Percentiles rank a stretch among this genome's conserved stretches.
Conservation (phyloP, 1,284 basidiomycete genomes). For the Coriolopsis trogii region DNA sequence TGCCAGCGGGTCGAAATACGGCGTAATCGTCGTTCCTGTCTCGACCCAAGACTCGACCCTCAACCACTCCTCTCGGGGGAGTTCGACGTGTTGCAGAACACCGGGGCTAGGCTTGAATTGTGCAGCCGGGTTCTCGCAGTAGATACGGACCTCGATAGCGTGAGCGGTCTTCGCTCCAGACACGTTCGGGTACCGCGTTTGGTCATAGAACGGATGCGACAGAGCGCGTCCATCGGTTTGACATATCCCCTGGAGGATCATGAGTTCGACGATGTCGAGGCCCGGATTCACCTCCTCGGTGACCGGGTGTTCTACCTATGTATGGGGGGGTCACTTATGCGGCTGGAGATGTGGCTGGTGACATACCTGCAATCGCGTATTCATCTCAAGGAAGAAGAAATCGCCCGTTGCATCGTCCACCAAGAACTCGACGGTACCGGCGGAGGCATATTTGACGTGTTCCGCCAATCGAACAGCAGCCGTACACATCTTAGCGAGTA, state of each 20-base stretch:
- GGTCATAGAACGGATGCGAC: constrained; percentile 34
- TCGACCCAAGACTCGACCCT: constrained; percentile 56
- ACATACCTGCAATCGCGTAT: constrained; percentile 65
- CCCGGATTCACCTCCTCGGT: constrained; percentile 62
- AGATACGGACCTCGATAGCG: constrained; percentile 68
- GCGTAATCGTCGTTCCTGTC: constrained; percentile 55
- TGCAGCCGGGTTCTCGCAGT: constrained; percentile 66
- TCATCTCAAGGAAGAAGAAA: constrained; percentile 80
- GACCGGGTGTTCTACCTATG: constrained; percentile 69
- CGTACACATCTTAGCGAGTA: constrained; percentile 50
- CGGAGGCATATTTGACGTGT: constrained; percentile 59
- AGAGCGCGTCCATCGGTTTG: constrained; percentile 22
- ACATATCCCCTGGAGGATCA: constrained; percentile 58
- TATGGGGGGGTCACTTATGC: too few relatives aligned
- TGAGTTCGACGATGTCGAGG: constrained; percentile 68
- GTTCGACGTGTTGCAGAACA: constrained; percentile 56
- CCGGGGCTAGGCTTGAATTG: constrained; percentile 67
- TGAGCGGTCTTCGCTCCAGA: constrained; percentile 31
- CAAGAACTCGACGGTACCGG: constrained; percentile 73
- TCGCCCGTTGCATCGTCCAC: constrained; percentile 55
- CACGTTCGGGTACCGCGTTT: constrained; percentile 35
- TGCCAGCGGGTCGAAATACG: constrained; percentile 61
- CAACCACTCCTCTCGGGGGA: constrained; percentile 48
- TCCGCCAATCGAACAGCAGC: constrained; percentile 56
- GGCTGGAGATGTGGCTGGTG: not conserved